Conservation (phyloP, 1,284 basidiomycete genomes). For the Xerocomus minutiporus region DNA sequence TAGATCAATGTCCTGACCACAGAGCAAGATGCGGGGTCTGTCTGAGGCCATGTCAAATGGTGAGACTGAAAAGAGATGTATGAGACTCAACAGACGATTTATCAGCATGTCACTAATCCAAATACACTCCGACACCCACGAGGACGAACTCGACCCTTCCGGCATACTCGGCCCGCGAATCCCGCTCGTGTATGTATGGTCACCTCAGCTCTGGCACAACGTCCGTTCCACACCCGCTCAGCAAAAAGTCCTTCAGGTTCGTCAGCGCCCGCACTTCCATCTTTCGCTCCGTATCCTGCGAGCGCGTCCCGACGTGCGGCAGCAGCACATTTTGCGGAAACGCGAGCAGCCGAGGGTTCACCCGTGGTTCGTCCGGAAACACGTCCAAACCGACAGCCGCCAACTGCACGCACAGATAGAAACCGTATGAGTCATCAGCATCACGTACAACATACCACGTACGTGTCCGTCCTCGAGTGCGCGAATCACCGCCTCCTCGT, state of each 20-base stretch:
- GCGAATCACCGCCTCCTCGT: slow-evolving; percentile 80
- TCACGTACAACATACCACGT: slow-evolving; percentile 26
- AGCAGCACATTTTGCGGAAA: slow-evolving; percentile 80
- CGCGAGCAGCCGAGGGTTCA: slow-evolving; percentile 76
- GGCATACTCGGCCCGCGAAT: background rate
- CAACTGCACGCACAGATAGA: slow-evolving; percentile 44
- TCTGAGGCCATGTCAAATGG: slow-evolving; percentile 10
- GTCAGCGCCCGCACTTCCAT: slow-evolving; percentile 77
- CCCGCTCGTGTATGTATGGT: background rate
- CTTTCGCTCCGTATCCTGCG: slow-evolving; percentile 71
- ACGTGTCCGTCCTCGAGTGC: slow-evolving; percentile 85
- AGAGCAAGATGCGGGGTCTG: slow-evolving; percentile 25
- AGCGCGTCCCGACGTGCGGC: slow-evolving; percentile 88
- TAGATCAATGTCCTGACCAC: slow-evolving; percentile 20
- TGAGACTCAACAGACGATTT: background rate
- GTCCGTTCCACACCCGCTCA: slow-evolving; percentile 58
- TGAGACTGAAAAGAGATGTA: background rate
- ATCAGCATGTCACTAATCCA: background rate
- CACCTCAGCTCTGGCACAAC: slow-evolving; percentile 52
- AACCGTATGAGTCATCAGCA: background rate
- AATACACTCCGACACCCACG: background rate
- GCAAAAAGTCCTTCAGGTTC: slow-evolving; percentile 66
- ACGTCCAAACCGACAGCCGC: slow-evolving; percentile 85
- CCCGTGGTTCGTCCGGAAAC: slow-evolving; percentile 81
- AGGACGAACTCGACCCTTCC: background rate